phyloP scores from a whole-genome alignment of 805 yeast species.

The Monosporozyma aquatica region DNA sequence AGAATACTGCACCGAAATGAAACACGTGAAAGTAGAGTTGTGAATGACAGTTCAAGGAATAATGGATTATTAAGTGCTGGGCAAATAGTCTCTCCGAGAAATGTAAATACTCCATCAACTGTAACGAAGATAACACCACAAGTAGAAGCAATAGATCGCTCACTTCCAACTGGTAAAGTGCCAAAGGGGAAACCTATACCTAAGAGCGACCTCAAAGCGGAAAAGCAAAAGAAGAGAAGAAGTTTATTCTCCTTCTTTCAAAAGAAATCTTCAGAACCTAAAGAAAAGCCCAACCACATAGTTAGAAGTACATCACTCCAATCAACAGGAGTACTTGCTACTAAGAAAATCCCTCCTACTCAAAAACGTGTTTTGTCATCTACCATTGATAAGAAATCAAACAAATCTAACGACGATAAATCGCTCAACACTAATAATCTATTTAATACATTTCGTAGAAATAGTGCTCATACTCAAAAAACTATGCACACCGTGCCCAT shows the following conservation, averaged over 20 bases:
- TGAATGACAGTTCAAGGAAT: background rate
- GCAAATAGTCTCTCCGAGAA: background rate
- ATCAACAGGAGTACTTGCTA: conserved; percentile 8
- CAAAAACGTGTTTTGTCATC: background rate
- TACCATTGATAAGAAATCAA: background rate
- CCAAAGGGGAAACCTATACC: conserved; percentile 1
- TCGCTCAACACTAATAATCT: conserved; percentile 26
- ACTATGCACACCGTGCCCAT: background rate
- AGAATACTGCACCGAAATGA: background rate
- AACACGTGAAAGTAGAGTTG: too few species aligned
- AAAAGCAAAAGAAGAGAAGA: conserved; percentile 13
- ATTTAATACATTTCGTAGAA: conserved; percentile 18
- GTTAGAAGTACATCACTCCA: conserved; percentile 12
- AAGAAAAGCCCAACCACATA: background rate
- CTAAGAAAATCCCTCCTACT: background rate
- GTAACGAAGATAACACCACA: too few species aligned
- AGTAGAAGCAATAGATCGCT: too few species aligned
- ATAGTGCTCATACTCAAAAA: background rate
- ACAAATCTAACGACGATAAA: conserved; percentile 14
- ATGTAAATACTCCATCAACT: too few species aligned
- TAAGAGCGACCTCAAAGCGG: conserved; percentile 1
- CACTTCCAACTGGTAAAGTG: background rate
- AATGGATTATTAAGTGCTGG: conserved; percentile 1
- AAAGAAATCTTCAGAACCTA: conserved; percentile 10
- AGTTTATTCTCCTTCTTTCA: conserved; percentile 26